Conservation (phyloP, 352 stramenopile genomes). For the Discostella stelligera region DNA sequence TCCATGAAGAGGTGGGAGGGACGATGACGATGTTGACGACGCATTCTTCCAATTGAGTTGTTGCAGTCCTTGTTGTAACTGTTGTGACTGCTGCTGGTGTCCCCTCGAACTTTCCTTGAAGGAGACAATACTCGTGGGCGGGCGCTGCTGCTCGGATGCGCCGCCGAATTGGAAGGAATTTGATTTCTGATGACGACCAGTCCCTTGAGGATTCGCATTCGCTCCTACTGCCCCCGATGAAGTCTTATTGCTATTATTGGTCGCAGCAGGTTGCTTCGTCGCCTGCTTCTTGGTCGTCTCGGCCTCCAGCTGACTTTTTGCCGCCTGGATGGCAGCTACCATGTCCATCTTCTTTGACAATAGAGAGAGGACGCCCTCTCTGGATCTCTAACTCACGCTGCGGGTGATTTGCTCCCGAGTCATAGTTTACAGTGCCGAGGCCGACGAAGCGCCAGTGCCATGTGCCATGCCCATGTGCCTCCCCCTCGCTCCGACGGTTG, state of each 20-base stretch:
- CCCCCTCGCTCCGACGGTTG: too few species aligned
- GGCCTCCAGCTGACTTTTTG: conserved; percentile 35
- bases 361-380: neutral
- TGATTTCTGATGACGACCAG: neutral
- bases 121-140: conserved; percentile 19
- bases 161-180: neutral
- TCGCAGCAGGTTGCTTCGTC: neutral
- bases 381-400: too few species aligned
- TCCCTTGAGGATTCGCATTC: neutral
- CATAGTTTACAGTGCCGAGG: neutral
- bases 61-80: conserved; percentile 2
- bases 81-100: neutral
- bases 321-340: conserved; percentile 35
- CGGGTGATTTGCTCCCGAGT: neutral
- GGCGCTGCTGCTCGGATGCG: neutral
- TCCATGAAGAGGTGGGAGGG: neutral
- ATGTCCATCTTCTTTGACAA: conserved; percentile 24
- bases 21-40: neutral
- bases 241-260: neutral
- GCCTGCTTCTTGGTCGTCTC: conserved; percentile 21
- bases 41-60: neutral
- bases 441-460: neutral
- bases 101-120: conserved; percentile 17
- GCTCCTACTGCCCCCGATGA: neutral
- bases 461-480: neutral